Evolutionary conservation across 1,139 yeast genomes (phyloP), one percentile per base, ranked within the genome.

Genomic region (Ogataea hybrid): DNA sequence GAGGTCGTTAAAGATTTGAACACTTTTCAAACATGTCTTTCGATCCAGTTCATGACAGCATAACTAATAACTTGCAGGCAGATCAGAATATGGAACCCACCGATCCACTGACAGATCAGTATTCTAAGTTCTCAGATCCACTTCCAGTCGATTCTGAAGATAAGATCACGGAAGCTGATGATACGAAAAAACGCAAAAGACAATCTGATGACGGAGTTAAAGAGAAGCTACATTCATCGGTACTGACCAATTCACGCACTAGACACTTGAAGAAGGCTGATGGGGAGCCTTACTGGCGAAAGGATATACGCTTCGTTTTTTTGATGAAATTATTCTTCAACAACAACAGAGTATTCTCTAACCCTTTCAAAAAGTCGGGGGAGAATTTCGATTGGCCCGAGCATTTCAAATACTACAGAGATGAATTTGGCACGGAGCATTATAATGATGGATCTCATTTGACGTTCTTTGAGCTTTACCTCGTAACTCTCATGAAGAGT

Each of bases 251-350:
- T 37, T 51, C 79, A 10, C 69, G 77, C 42, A 66, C 77, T 18
- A 71, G 85, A 37, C 95, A 86, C 60, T 67, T 92, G 54, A 92
- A 90, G 62, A 90, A 90, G 59, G 73, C 80, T 14, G 97, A 92
- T 58, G 97, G 97, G 4, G 95, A 86, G 55, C 95, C 96, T 14
- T 79, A 90, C 48, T 85, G 95, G 84, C 72, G 97, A 39, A 76
- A 69, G 47, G 97, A 92, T 57, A 83, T 92, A 44, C 97, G 90
- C 60, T 86, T 82, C 61, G 92, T 84, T 53, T 86, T 90, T 54
- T 67, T 92, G 43, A 69, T 71, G 37, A 69, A 71, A 21, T 63
- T 92, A 15, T 84, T 92, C 56, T 72, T 75, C 53, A 83, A 89
- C 57, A 69, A 73, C 18, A 65, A 73, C 29, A 67, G 73, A 34